phyloP scores from a whole-genome alignment of 768 basidiomycete genomes.

The Leccinum longicurvipes region DNA sequence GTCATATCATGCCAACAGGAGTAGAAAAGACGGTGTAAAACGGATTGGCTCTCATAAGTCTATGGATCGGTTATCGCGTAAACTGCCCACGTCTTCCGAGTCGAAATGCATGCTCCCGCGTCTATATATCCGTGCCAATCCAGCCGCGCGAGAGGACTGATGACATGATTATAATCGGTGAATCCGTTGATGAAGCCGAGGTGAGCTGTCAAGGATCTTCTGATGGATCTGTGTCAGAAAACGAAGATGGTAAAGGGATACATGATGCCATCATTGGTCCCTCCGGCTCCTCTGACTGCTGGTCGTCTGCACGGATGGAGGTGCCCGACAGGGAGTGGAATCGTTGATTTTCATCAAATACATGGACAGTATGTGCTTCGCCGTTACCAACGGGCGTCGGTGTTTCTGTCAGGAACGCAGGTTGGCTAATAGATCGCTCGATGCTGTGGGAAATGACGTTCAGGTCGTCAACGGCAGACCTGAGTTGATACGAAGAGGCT shows the following conservation, averaged over 20 bases:
- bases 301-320: constrained; percentile 4
- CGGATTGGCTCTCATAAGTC: constrained; percentile 20
- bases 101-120: constrained; percentile 13
- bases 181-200: constrained; percentile 40
- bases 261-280: constrained; percentile 19
- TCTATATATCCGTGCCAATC: constrained; percentile 13
- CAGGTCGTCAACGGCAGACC: constrained; percentile 25
- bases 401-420: constrained; percentile 16
- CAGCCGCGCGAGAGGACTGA: constrained; percentile 5
- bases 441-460: constrained; percentile 28
- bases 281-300: constrained; percentile 5
- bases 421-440: constrained; percentile 19
- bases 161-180: constrained; percentile 10
- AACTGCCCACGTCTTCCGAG: constrained; percentile 22
- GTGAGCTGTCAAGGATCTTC: constrained; percentile 34
- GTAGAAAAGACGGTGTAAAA: constrained; percentile 15
- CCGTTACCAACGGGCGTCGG: constrained; percentile 7
- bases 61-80: constrained; percentile 17
- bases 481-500: constrained; percentile 27
- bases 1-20: constrained; percentile 9
- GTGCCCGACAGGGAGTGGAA: constrained; percentile 3
- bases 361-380: constrained; percentile 7
- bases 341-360: constrained; percentile 11
- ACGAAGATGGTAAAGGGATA: constrained; percentile 26
- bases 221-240: constrained; percentile 23